Evolutionary conservation across 2,329 filamentous ascomycete genomes (phyloP).

Genomic region (Botryotinia narcissicola): DNA sequence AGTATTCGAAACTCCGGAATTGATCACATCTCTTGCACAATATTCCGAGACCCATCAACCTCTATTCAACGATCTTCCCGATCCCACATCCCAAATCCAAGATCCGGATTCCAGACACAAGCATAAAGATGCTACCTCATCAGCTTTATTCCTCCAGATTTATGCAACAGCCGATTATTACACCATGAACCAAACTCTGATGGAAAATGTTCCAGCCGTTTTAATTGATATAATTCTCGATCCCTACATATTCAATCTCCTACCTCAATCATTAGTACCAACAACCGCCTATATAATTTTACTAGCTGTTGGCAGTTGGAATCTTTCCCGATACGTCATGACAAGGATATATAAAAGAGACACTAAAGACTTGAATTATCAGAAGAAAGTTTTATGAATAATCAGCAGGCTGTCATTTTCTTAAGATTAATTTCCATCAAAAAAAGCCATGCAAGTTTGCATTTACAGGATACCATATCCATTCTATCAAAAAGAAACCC

Average conservation of each 20-base stretch:
- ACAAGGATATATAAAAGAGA: constrained; percentile 28
- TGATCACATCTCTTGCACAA: constrained; percentile 62
- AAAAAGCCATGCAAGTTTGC: constrained; percentile 1
- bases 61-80: constrained; percentile 24
- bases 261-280: constrained; percentile 74
- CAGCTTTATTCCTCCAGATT: constrained; percentile 56
- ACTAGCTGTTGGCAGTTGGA: constrained; percentile 49
- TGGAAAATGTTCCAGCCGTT: constrained; percentile 72
- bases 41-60: constrained; percentile 56
- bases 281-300: constrained; percentile 66
- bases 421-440: background rate
- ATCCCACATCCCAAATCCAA: constrained; percentile 22
- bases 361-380: background rate
- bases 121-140: constrained; percentile 27
- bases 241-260: constrained; percentile 74
- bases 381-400: constrained; percentile 27
- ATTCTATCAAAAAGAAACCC: background rate
- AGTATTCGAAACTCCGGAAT: constrained; percentile 59
- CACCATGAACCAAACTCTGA: constrained; percentile 68
- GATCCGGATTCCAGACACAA: constrained; percentile 10
- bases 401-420: background rate
- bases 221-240: constrained; percentile 81
- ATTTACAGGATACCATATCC: constrained; percentile 18
- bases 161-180: constrained; percentile 82
- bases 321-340: constrained; percentile 33